These are phyloP conservation scores for Chamaenerion angustifolium DNA, from an alignment of 345 rosid species.

Conservation along the genomic window DNA sequence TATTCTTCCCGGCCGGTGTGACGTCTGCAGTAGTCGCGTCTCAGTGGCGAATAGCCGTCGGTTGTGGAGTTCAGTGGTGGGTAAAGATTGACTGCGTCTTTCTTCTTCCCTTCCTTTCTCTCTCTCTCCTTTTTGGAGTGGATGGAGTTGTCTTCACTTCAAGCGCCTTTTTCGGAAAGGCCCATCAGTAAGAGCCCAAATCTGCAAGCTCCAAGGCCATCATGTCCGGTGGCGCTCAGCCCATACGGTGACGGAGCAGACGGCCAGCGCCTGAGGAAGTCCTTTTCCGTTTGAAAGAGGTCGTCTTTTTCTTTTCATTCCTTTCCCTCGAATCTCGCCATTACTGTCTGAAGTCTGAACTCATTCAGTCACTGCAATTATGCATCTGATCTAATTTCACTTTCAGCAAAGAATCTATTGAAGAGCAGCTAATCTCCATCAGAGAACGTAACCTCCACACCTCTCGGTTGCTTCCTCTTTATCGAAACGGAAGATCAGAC, in stretches of 20 bases:
- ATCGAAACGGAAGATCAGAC: background rate
- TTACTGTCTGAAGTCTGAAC: background rate
- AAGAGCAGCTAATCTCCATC: background rate
- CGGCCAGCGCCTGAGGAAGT: too few relatives aligned
- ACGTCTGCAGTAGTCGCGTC: too few relatives aligned
- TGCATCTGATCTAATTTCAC: background rate
- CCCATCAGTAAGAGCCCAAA: too few relatives aligned
- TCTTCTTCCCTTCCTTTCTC: background rate
- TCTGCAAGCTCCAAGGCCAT: too few relatives aligned
- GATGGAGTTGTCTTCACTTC: too few relatives aligned
- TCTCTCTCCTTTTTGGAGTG: background rate
- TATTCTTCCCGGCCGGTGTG: too few relatives aligned
- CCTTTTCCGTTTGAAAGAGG: conserved; percentile 1
- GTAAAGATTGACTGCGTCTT: background rate
- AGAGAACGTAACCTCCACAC: background rate
- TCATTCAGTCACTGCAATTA: too few relatives aligned
- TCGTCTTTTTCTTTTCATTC: background rate
- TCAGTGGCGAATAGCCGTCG: too few relatives aligned
- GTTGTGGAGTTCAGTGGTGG: background rate
- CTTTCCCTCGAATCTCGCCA: background rate
- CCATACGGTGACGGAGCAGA: too few relatives aligned
- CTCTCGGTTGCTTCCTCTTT: background rate
- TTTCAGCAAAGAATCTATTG: background rate
- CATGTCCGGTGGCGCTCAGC: too few relatives aligned
- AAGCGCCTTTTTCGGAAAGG: too few relatives aligned